Base-by-base conservation (phyloP, 192 early-diverging fungal species). In the Rhizophagus prolifer region DNA sequence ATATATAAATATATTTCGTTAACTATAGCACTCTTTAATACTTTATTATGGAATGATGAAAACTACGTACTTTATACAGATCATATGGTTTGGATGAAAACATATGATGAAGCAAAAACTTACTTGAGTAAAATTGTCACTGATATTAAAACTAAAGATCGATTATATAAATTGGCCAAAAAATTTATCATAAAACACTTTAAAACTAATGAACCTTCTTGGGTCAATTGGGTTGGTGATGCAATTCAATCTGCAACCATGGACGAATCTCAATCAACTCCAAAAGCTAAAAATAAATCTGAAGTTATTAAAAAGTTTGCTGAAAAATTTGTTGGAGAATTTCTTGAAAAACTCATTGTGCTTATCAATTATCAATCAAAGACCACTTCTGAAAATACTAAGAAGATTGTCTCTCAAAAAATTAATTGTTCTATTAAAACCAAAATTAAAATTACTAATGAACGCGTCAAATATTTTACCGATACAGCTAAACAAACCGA, bases 11-110 rank as follows among this genome's bases (percentile, higher is more conserved):
- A n/a, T n/a, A n/a, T n/a, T n/a, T n/a, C n/a, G n/a, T n/a, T n/a
- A n/a, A n/a, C n/a, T n/a, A n/a, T n/a, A n/a, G 64, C 63, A 6
- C 50, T 75, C 44, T 16, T 75, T 12, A 75, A 66, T 66, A 47
- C 30, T 30, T 50, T 66, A 50, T 47, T 75, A 19, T 75, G 74
- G 74, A 50, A 25, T 21, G 74, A 75, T 62, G 62, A 46, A 30
- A 0, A 31, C 23, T 26, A 41, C 25, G 31, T 31, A 2, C 31
- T 4, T 50, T 30, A 66, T 34, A 5, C 0, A 7, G 54, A 65
- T 31, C 31, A 31, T 4, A 4, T 31, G 31, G 4, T 31, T 2
- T 31, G 6, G 34, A 19, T 46, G 74, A 75, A 65, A n/a, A 23
- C n/a, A n/a, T n/a, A n/a, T n/a, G n/a, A n/a, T n/a, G n/a, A n/a